phyloP scores from a whole-genome alignment of 1,284 basidiomycete species.

The Ceratobasidium papillatum region DNA sequence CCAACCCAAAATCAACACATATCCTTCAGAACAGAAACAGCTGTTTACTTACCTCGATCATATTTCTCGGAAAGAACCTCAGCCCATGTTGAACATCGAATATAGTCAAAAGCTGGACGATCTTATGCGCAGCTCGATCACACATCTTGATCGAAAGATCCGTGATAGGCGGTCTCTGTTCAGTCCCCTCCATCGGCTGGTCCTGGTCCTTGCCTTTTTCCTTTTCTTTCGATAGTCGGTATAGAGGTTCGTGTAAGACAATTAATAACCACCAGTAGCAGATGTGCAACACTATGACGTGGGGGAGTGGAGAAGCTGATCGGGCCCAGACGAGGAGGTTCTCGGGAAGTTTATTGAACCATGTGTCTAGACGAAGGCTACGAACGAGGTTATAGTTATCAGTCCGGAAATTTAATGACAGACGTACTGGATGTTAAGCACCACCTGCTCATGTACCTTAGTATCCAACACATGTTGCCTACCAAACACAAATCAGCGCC shows the following conservation, averaged over 20 bases:
- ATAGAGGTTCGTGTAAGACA: slow-evolving; percentile 71
- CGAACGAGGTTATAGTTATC: too few relatives aligned
- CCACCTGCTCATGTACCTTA: not conserved
- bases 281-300: slow-evolving; percentile 69
- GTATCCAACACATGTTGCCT: not conserved
- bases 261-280: slow-evolving; percentile 71
- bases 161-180: slow-evolving; percentile 57
- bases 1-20: not conserved
- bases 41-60: not conserved
- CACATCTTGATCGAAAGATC: slow-evolving; percentile 55
- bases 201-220: too few relatives aligned
- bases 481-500: too few relatives aligned
- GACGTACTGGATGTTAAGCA: slow-evolving; percentile 16
- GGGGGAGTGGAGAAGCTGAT: slow-evolving; percentile 63
- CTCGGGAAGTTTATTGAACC: slow-evolving; percentile 64
- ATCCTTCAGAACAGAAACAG: too few relatives aligned
- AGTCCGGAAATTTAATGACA: too few relatives aligned
- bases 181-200: slow-evolving; percentile 19
- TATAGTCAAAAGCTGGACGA: slow-evolving; percentile 62
- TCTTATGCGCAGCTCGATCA: slow-evolving; percentile 68
- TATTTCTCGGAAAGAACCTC: slow-evolving; percentile 16
- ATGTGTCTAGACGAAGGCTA: slow-evolving; percentile 60
- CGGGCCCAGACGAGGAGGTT: slow-evolving; percentile 59
- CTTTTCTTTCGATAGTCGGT: slow-evolving; percentile 48
- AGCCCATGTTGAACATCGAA: slow-evolving; percentile 33